These are phyloP conservation scores for Fusarium devonianum DNA, from an alignment of 2,329 filamentous ascomycete species.

Conservation along the genomic window DNA sequence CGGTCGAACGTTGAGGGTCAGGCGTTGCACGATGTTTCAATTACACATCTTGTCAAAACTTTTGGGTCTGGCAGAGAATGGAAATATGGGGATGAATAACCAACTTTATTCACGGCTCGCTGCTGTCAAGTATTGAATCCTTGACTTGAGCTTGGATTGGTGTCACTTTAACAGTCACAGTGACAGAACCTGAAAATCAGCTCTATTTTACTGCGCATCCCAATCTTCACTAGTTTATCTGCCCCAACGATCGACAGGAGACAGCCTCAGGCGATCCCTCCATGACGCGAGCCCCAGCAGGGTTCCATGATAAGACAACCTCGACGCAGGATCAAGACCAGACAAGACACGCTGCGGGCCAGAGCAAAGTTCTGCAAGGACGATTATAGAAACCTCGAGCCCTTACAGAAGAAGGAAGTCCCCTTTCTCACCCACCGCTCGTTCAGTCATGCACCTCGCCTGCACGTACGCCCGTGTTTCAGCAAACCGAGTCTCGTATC, in stretches of 20 bases:
- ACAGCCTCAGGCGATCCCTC: neutral
- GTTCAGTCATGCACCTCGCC: slow-evolving; percentile 3
- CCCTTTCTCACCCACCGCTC: neutral
- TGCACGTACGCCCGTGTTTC: slow-evolving; percentile 27
- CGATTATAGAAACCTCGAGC: neutral
- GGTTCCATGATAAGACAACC: neutral
- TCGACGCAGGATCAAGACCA: no score
- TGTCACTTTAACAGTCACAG: no score
- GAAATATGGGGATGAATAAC: neutral
- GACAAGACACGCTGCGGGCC: neutral
- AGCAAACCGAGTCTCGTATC: slow-evolving; percentile 32
- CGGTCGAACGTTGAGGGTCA: neutral
- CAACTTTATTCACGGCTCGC: no score
- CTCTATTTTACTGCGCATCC: slow-evolving; percentile 18
- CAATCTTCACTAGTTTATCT: slow-evolving; percentile 9
- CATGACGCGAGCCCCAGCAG: neutral
- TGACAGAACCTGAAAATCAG: neutral
- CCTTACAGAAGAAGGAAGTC: neutral
- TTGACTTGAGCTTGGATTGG: no score
- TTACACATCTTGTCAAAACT: neutral
- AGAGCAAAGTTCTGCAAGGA: neutral
- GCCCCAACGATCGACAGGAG: slow-evolving; percentile 31
- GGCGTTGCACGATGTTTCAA: neutral
- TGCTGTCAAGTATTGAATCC: no score
- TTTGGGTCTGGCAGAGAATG: neutral